A percentile compares a stretch with the other conserved stretches of the same genome.
These are phyloP conservation scores for Yarrowia osloensis DNA, from an alignment of 805 yeast species.

Conservation along the genomic window DNA sequence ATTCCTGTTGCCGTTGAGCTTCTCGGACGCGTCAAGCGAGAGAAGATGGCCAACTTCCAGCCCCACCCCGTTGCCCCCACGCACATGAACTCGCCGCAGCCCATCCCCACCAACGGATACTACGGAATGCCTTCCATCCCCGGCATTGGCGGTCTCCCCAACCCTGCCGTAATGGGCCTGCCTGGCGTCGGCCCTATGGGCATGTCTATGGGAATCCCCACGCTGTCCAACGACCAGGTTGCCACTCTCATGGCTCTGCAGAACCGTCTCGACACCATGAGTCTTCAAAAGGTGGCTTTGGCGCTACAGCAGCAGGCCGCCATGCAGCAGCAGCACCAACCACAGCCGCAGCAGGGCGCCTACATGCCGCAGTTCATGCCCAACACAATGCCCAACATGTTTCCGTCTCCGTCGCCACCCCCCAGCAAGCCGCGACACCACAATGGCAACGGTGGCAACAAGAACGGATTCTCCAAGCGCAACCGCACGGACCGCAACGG, in stretches of 20 bases:
- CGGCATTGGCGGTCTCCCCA: constrained; percentile 16
- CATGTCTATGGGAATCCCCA: not conserved
- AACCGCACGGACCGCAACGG: not conserved
- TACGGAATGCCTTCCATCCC: constrained; percentile 8
- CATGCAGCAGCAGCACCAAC: constrained; percentile 18
- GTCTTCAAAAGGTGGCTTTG: constrained; percentile 65
- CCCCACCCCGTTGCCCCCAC: not conserved
- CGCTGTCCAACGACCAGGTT: constrained; percentile 18
- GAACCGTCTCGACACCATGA: constrained; percentile 75
- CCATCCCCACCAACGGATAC: constrained; percentile 17
- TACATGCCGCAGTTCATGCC: constrained; percentile 13
- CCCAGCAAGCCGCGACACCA: not conserved
- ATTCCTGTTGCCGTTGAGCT: constrained; percentile 65
- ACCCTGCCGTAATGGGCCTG: constrained; percentile 21
- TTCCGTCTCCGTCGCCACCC: not conserved
- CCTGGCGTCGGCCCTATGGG: constrained; percentile 11
- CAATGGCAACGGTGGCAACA: constrained; percentile 6
- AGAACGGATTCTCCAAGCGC: constrained; percentile 6
- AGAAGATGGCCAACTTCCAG: constrained; percentile 11
- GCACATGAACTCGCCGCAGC: not conserved
- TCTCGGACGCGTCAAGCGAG: constrained; percentile 41
- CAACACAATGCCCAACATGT: not conserved
- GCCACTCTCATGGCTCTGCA: constrained; percentile 45
- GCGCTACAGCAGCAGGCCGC: constrained; percentile 37
- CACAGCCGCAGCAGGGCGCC: not conserved